These are phyloP conservation scores for Didymella glomerata DNA, from an alignment of 2,329 filamentous ascomycete species.

Conservation along the genomic window DNA sequence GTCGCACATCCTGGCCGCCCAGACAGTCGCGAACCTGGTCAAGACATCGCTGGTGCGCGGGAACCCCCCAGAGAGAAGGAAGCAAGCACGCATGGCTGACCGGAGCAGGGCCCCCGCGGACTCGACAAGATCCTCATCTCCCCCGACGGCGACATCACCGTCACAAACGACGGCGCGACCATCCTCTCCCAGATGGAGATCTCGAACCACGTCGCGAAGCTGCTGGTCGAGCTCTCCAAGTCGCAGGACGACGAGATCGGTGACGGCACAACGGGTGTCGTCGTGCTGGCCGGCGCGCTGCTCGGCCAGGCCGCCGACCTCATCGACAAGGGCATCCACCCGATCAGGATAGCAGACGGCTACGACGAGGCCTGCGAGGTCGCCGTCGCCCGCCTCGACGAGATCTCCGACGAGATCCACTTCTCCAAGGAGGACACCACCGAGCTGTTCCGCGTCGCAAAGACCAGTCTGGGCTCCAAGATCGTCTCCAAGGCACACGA, in stretches of 20 bases:
- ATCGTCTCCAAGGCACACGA: conserved; percentile 99
- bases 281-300: conserved; percentile 92
- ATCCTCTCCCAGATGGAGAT: conserved; percentile 99
- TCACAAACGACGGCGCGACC: conserved; percentile 98
- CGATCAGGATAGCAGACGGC: conserved; percentile 96
- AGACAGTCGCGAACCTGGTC: conserved; percentile 95
- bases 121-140: conserved; percentile 99
- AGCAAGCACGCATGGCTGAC: conserved; percentile 20
- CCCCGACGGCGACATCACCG: conserved; percentile 97
- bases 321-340: conserved; percentile 99
- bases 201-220: conserved; percentile 96
- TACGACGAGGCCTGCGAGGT: conserved; percentile 98
- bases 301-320: conserved; percentile 96
- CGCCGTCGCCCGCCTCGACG: conserved; percentile 89
- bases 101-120: conserved; percentile 77
- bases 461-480: conserved; percentile 96
- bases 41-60: conserved; percentile 82
- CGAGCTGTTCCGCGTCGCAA: conserved; percentile 93
- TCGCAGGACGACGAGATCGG: conserved; percentile 99
- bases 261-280: conserved; percentile 96
- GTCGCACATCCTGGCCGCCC: conserved; percentile 94
- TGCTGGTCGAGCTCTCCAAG: conserved; percentile 95
- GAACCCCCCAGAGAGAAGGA: not conserved
- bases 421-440: conserved; percentile 81
- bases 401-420: conserved; percentile 88